Evolutionary conservation across 371 early-diverging fungal genomes (phyloP).

Genomic region (Smittium culicis): DNA sequence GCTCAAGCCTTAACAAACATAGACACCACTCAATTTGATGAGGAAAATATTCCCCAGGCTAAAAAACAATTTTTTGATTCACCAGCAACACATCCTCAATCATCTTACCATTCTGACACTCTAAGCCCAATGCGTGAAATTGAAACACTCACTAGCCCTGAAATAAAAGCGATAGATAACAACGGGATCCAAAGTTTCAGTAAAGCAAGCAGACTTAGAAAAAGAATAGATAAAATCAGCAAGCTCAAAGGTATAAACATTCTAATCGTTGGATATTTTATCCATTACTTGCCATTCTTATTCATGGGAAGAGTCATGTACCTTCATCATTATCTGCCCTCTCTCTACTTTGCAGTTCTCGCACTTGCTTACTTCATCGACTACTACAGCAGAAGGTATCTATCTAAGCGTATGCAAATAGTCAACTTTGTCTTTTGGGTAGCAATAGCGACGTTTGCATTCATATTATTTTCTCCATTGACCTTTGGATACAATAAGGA

Average conservation of each 20-base stretch:
- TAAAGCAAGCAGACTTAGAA: too few relatives aligned
- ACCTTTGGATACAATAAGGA: constrained; percentile 69
- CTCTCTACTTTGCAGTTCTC: constrained; percentile 87
- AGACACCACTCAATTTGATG: not conserved
- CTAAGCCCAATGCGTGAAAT: too few relatives aligned
- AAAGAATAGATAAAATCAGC: not conserved
- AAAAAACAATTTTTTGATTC: too few relatives aligned
- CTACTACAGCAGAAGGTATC: constrained; percentile 32
- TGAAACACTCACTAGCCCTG: too few relatives aligned
- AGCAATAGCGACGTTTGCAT: constrained; percentile 36
- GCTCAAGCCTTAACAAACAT: too few relatives aligned
- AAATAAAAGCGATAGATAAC: too few relatives aligned
- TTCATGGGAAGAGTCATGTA: constrained; percentile 97
- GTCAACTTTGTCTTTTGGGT: constrained; percentile 31
- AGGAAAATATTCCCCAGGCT: too few relatives aligned
- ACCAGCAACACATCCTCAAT: too few relatives aligned
- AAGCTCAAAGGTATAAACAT: not conserved
- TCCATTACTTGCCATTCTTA: constrained; percentile 95
- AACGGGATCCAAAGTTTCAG: too few relatives aligned
- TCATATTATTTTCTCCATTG: constrained; percentile 64
- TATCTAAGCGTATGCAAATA: constrained; percentile 14
- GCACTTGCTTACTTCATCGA: constrained; percentile 60
- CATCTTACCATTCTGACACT: too few relatives aligned
- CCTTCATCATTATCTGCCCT: constrained; percentile 97
- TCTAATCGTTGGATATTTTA: constrained; percentile 64